These are phyloP conservation scores for Conticribra guillardii DNA, from an alignment of 108 stramenopile species.

Conservation along the genomic window DNA sequence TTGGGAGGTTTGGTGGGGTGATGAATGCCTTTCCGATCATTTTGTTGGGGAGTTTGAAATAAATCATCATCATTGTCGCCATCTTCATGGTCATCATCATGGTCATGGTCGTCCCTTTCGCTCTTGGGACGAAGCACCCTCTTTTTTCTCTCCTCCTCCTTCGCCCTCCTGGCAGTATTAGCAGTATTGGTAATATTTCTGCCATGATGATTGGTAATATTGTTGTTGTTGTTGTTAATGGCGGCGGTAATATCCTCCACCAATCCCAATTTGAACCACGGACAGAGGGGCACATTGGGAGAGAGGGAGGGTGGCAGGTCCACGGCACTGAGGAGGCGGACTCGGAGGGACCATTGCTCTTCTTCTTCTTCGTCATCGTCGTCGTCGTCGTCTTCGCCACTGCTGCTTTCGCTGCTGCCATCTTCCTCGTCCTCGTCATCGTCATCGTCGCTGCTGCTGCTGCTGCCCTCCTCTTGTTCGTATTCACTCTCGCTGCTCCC, in stretches of 20 bases:
- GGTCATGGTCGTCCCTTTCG: background rate
- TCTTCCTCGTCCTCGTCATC: background rate
- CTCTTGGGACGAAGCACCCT: background rate
- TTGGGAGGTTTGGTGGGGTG: background rate
- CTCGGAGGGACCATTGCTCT: conserved; percentile 59
- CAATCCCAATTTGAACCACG: conserved; percentile 74
- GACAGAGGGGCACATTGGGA: conserved; percentile 75
- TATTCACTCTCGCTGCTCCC: background rate
- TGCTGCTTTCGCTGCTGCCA: background rate
- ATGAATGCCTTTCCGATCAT: background rate
- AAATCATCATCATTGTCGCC: background rate
- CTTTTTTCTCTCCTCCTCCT: background rate
- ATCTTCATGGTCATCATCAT: background rate
- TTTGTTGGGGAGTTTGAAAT: no score
- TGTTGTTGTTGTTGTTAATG: background rate
- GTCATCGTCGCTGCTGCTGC: background rate
- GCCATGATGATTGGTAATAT: background rate
- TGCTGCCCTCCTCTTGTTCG: conserved; percentile 1
- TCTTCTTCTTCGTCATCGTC: conserved; percentile 24
- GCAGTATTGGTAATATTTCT: background rate
- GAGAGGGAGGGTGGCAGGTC: conserved; percentile 72
- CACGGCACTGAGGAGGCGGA: conserved; percentile 69
- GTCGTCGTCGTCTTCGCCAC: background rate
- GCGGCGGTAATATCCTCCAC: conserved; percentile 37
- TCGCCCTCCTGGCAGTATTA: no score